Conservation (phyloP, 805 yeast genomes). For the Candida takata region DNA sequence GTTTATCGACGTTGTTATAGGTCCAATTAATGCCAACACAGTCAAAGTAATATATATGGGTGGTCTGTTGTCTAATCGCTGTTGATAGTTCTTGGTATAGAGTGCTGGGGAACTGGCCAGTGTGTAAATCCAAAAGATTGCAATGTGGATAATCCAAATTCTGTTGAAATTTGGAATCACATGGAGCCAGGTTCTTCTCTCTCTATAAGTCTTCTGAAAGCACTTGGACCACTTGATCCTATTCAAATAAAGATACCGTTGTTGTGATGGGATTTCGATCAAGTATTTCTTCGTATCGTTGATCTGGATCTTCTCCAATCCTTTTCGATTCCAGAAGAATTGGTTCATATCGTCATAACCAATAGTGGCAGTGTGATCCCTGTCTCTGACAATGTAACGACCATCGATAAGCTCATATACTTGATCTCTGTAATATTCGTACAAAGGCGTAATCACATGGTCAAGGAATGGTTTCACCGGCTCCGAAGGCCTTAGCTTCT, state of each 20-base stretch:
- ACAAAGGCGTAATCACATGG: slow-evolving; percentile 69
- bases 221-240: slow-evolving; percentile 60
- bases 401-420: slow-evolving; percentile 40
- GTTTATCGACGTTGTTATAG: slow-evolving; percentile 50
- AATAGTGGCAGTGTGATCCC: slow-evolving; percentile 60
- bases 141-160: slow-evolving; percentile 70
- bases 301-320: slow-evolving; percentile 51
- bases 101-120: slow-evolving; percentile 60
- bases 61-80: slow-evolving; percentile 52
- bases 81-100: slow-evolving; percentile 52
- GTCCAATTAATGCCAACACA: slow-evolving; percentile 61
- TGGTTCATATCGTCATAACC: slow-evolving; percentile 93
- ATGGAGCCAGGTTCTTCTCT: slow-evolving; percentile 73
- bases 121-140: slow-evolving; percentile 74
- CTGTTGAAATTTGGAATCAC: slow-evolving; percentile 66
- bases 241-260: slow-evolving; percentile 48
- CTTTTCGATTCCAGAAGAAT: slow-evolving; percentile 74
- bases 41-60: slow-evolving; percentile 47
- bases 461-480: slow-evolving; percentile 43
- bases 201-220: slow-evolving; percentile 69
- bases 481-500: slow-evolving; percentile 24
- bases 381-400: slow-evolving; percentile 39
- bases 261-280: slow-evolving; percentile 36
- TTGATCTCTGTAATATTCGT: slow-evolving; percentile 51
- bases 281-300: slow-evolving; percentile 29